Evolutionary conservation across 345 rosid genomes (phyloP), one percentile per base, ranked within the genome.

Genomic region (Hibiscus syriacus): DNA sequence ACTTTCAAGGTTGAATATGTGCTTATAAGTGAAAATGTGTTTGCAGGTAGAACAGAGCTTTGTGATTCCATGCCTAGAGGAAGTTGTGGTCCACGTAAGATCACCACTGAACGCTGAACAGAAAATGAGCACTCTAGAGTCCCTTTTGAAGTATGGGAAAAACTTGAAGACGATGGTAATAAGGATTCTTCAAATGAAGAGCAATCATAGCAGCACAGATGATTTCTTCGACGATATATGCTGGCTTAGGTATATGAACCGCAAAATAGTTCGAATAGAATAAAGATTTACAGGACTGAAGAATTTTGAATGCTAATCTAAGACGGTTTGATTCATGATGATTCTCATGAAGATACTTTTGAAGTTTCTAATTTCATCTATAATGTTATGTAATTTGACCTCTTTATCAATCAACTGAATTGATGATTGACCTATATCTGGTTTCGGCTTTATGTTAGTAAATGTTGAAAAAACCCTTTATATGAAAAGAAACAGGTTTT

Each of bases 31-130:
- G 4, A 17, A 32, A 27, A 10, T 4, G 23, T 64, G 16, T 43
- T 53, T 81, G 76, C 89, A 94, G 99, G 79, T 91, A 14, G 96
- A 89, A 41, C 67, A 79, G 1, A 83, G 90, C 4, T 94, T 94
- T 69, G 68, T 60, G 64, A 89, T 94, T 75, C 95, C 87, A 13
- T 85, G 85, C 78, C 70, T 94, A 79, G 91, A 94, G 76, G 90
- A 94, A 76, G 92, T 89, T 74, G 89, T 84, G 17, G 67, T 91
- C 45, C 86, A 94, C 13, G 95, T 91, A 59, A 85, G 97, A 74
- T 94, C 99, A 32, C 99, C 99, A 25, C 61, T 94, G 57, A 94
- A 94, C 29, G 99, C 99, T 5, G 99, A 91, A 65, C 99, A 94
- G 86, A 94, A 94, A 79, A 87, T 94, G 87, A 85, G 78, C 82